These are phyloP conservation scores for Clonostachys byssicola DNA, from an alignment of 2,329 filamentous ascomycete species.

Conservation along the genomic window DNA sequence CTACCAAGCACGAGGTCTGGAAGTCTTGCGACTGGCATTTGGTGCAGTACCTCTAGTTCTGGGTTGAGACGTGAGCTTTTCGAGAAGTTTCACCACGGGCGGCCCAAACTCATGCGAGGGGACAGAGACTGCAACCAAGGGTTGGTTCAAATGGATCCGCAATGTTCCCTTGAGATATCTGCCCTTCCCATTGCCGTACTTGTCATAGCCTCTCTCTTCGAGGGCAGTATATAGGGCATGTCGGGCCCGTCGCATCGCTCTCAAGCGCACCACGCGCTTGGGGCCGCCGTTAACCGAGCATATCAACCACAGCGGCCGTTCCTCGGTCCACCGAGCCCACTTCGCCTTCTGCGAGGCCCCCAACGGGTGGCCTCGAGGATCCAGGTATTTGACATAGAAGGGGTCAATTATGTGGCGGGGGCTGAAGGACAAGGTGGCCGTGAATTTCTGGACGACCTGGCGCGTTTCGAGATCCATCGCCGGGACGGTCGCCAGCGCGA, in stretches of 20 bases:
- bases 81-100: constrained; percentile 3
- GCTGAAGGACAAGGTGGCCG: constrained; percentile 13
- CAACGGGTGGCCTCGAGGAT: constrained; percentile 23
- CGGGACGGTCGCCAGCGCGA: constrained; percentile 9
- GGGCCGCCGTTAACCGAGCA: constrained; percentile 6
- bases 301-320: constrained; percentile 25
- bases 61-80: neutral
- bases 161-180: constrained; percentile 15
- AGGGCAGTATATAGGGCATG: constrained; percentile 17
- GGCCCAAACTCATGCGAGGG: constrained; percentile 10
- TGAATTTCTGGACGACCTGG: constrained; percentile 9
- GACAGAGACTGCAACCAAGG: constrained; percentile 7
- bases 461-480: constrained; percentile 3
- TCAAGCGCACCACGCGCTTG: constrained; percentile 15
- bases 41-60: too few species aligned
- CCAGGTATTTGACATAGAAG: constrained; percentile 23
- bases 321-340: constrained; percentile 15
- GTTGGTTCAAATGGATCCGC: constrained; percentile 11
- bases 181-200: constrained; percentile 2
- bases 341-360: constrained; percentile 12
- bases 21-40: too few species aligned
- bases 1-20: too few species aligned
- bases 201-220: constrained; percentile 14
- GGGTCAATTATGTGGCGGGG: constrained; percentile 22
- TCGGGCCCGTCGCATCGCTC: constrained; percentile 15